Evolutionary conservation across 306 rosid species (phyloP).

Genomic region (Rosa persica): DNA sequence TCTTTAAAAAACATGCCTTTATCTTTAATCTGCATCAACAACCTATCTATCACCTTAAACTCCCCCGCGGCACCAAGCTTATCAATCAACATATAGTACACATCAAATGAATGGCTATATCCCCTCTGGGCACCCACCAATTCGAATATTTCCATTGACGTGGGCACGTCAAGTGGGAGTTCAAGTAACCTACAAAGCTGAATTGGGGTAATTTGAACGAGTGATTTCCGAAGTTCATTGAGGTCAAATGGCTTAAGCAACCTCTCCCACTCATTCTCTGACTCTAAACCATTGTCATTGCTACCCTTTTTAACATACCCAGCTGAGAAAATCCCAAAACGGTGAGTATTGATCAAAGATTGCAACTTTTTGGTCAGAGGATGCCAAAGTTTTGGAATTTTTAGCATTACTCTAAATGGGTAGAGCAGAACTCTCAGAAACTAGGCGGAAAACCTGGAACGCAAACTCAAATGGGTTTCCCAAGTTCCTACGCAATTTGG

Average conservation of each 20-base stretch:
- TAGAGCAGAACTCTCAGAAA: constrained; percentile 1
- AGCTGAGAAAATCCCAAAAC: constrained; percentile 40
- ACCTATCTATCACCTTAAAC: constrained; percentile 60
- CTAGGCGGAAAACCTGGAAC: background rate
- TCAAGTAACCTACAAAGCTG: constrained; percentile 68
- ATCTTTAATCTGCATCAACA: constrained; percentile 80
- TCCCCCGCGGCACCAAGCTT: constrained; percentile 78
- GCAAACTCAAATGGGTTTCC: background rate
- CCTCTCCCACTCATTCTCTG: constrained; percentile 78
- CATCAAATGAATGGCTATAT: constrained; percentile 71
- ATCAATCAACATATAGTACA: constrained; percentile 54
- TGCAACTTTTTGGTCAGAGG: constrained; percentile 30
- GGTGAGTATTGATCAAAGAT: constrained; percentile 38
- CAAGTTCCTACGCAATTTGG: background rate
- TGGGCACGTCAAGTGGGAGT: constrained; percentile 76
- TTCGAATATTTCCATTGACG: constrained; percentile 69
- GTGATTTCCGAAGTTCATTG: constrained; percentile 59
- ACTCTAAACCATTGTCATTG: constrained; percentile 37
- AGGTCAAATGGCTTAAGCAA: constrained; percentile 82
- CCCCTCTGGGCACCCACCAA: constrained; percentile 67
- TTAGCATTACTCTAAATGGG: constrained; percentile 42
- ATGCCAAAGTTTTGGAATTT: constrained; percentile 28
- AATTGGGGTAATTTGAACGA: constrained; percentile 53
- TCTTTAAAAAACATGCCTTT: constrained; percentile 66
- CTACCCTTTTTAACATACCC: constrained; percentile 30